phyloP scores from a whole-genome alignment of 202 grass and related monocot genomes.

The Zizania palustris region DNA sequence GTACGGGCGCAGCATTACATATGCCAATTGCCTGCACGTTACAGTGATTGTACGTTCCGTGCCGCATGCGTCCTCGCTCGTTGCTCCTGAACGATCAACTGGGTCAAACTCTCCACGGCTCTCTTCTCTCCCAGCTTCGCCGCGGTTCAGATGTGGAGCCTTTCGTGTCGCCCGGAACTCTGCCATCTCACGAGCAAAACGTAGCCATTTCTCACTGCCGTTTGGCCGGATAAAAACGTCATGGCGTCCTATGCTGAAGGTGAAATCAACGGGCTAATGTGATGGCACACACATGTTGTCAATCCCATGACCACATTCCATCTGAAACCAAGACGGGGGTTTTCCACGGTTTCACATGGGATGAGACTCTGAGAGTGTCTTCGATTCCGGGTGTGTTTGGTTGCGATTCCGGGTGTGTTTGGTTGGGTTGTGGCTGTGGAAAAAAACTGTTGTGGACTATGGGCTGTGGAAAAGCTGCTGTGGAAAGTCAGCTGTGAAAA shows the following conservation, averaged over 20 bases:
- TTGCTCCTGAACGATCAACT: not conserved
- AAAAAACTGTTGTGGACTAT: no score
- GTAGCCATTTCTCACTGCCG: not conserved
- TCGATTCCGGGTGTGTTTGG: no score
- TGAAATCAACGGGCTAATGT: constrained; percentile 14
- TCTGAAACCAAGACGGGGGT: not conserved
- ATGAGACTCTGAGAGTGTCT: not conserved
- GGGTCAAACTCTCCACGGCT: not conserved
- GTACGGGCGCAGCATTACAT: not conserved
- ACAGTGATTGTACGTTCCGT: not conserved
- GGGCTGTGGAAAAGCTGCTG: no score
- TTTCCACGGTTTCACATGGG: constrained; percentile 33
- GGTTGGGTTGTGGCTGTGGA: no score
- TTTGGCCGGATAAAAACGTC: constrained; percentile 8
- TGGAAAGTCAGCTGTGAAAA: no score
- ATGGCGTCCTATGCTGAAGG: not conserved
- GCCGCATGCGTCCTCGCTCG: not conserved
- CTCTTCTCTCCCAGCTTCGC: no score
- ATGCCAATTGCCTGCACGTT: constrained; percentile 18
- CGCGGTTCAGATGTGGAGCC: no score
- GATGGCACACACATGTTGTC: not conserved
- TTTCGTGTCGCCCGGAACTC: no score
- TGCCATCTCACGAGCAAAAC: no score
- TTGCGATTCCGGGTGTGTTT: no score
- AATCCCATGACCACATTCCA: not conserved